A percentile compares a stretch with the other conserved stretches of the same genome.
phyloP scores from a whole-genome alignment of 176 grass and related monocot species.

The Oryza longistaminata region DNA sequence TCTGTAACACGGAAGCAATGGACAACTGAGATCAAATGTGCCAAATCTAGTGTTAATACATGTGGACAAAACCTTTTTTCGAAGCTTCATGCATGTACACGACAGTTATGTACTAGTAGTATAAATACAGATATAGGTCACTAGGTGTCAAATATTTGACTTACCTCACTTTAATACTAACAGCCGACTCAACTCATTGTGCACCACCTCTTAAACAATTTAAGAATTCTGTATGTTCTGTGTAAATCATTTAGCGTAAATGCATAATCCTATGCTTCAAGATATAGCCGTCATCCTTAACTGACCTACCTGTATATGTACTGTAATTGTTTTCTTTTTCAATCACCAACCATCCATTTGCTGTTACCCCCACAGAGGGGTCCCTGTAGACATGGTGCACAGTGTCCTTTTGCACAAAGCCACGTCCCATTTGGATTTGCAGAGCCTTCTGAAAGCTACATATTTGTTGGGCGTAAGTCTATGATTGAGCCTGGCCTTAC shows the following conservation, averaged over 20 bases:
- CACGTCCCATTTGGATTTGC: constrained; percentile 73
- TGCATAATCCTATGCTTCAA: background rate
- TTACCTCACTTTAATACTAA: constrained; percentile 3
- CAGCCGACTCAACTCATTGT: constrained; percentile 12
- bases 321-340: constrained; percentile 42
- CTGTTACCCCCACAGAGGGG: constrained; percentile 44
- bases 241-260: background rate
- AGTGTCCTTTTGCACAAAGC: constrained; percentile 67
- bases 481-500: constrained; percentile 59
- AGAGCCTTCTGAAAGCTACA: constrained; percentile 76
- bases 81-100: background rate
- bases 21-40: background rate
- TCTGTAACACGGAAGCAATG: background rate
- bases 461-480: constrained; percentile 58
- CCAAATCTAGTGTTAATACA: background rate
- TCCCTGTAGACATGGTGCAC: constrained; percentile 58
- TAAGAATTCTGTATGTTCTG: constrained; percentile 22
- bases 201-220: constrained; percentile 2
- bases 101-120: background rate
- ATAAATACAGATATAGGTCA: background rate
- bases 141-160: background rate
- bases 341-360: constrained; percentile 44
- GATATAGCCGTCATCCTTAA: constrained; percentile 3
- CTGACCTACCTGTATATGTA: constrained; percentile 21
- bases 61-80: background rate